Percentiles rank a stretch among this genome's conserved stretches.
Conservation (phyloP, 108 stramenopile genomes). For the Aureococcus anophagefferens region DNA sequence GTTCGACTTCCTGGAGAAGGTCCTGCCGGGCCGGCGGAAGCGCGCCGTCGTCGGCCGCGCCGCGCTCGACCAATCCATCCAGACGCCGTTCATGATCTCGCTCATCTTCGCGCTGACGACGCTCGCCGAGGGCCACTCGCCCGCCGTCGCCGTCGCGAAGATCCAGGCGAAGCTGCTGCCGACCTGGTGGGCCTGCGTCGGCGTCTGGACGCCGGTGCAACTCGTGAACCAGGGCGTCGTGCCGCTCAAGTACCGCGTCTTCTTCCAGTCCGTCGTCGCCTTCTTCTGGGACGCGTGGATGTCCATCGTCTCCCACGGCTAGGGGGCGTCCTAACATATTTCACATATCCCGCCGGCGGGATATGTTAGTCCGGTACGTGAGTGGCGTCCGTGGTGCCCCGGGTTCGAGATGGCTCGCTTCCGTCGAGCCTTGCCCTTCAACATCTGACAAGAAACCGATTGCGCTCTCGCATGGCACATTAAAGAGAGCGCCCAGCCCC, state of each 20-base stretch:
- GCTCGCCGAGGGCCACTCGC: neutral
- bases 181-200: neutral
- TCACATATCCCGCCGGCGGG: too few species aligned
- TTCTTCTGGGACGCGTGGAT: constrained; percentile 78
- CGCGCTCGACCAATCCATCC: neutral
- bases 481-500: too few species aligned
- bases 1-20: neutral
- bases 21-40: neutral
- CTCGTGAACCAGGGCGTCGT: constrained; percentile 60
- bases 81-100: neutral
- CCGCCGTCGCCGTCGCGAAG: neutral
- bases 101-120: neutral
- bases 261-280: constrained; percentile 64
- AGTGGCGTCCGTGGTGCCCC: too few species aligned
- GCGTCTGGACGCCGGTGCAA: constrained; percentile 69
- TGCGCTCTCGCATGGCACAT: too few species aligned
- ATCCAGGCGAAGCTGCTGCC: neutral
- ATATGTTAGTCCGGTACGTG: too few species aligned
- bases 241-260: constrained; percentile 61
- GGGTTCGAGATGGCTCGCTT: too few species aligned
- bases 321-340: too few species aligned
- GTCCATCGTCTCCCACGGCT: constrained; percentile 2
- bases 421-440: too few species aligned
- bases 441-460: too few species aligned
- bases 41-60: neutral